phyloP scores from a whole-genome alignment of 140 eudicot genomes.

The Bidens hawaiensis region DNA sequence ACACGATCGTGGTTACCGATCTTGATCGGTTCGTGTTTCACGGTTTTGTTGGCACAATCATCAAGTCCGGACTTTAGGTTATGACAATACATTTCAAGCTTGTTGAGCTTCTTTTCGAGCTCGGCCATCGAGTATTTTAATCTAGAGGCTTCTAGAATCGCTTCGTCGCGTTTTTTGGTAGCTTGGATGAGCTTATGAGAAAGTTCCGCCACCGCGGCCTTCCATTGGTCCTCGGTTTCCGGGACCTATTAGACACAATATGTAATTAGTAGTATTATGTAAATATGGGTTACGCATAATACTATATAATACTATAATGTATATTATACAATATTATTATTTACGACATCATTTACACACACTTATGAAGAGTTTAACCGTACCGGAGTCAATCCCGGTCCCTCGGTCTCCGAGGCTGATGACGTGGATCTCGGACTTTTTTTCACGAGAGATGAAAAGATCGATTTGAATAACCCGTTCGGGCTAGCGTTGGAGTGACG shows the following conservation, averaged over 20 bases:
- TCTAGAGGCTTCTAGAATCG: constrained; percentile 72
- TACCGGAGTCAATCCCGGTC: constrained; percentile 24
- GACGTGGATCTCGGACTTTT: constrained; percentile 57
- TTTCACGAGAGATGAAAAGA: constrained; percentile 48
- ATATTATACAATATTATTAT: too few species aligned
- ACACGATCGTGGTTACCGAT: constrained; percentile 52
- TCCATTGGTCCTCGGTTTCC: constrained; percentile 67
- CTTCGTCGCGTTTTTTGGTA: constrained; percentile 70
- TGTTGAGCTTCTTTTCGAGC: constrained; percentile 81
- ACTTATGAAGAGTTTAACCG: too few species aligned
- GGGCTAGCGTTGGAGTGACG: constrained; percentile 55
- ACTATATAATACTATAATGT: too few species aligned
- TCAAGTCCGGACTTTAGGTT: constrained; percentile 79
- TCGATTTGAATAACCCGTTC: constrained; percentile 58
- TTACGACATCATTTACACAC: too few species aligned
- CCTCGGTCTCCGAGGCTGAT: constrained; percentile 28
- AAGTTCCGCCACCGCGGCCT: constrained; percentile 59
- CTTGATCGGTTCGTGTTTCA: constrained; percentile 31
- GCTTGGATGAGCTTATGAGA: constrained; percentile 80
- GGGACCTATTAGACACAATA: too few species aligned
- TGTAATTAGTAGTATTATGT: too few species aligned
- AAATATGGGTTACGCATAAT: too few species aligned
- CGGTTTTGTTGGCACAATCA: constrained; percentile 32
- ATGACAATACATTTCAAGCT: constrained; percentile 71
- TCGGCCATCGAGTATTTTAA: constrained; percentile 74